Evolutionary conservation across 345 rosid genomes (phyloP).

Genomic region (Brassica cretica): DNA sequence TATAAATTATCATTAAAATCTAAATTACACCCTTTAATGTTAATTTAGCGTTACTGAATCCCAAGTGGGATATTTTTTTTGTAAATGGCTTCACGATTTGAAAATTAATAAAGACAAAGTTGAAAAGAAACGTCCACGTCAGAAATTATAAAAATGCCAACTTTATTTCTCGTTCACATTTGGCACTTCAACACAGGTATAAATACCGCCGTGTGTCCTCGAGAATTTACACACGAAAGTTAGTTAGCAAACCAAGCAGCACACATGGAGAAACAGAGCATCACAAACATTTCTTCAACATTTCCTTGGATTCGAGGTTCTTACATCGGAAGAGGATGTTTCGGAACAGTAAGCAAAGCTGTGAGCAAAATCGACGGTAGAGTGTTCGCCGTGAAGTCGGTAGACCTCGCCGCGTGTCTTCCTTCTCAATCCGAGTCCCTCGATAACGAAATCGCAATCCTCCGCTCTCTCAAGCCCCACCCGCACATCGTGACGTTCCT

Average conservation of each 20-base stretch:
- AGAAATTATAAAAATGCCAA: background rate
- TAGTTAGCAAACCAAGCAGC: background rate
- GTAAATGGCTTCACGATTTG: slow-evolving; percentile 28
- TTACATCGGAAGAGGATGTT: slow-evolving; percentile 61
- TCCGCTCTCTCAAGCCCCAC: slow-evolving; percentile 47
- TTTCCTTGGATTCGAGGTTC: slow-evolving; percentile 51
- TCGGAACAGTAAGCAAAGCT: slow-evolving; percentile 57
- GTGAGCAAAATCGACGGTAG: slow-evolving; percentile 41
- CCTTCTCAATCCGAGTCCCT: slow-evolving; percentile 44
- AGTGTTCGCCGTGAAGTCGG: slow-evolving; percentile 67
- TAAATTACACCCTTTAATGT: background rate
- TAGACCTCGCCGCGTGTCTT: slow-evolving; percentile 43
- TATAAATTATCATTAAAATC: background rate
- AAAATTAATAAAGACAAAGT: slow-evolving; percentile 35
- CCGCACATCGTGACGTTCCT: slow-evolving; percentile 54
- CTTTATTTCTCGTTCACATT: background rate
- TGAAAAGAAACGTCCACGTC: background rate
- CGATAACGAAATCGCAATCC: slow-evolving; percentile 59
- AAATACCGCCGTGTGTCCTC: slow-evolving; percentile 16
- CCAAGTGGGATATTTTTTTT: slow-evolving; percentile 16
- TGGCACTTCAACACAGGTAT: background rate
- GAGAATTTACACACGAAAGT: slow-evolving; percentile 27
- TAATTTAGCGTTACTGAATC: background rate
- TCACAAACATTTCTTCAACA: slow-evolving; percentile 23
- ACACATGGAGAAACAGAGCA: slow-evolving; percentile 29